A percentile compares a stretch with the other conserved stretches of the same genome.
These are phyloP conservation scores for Trichoderma endophyticum DNA, from an alignment of 2,329 filamentous ascomycete species.

Conservation along the genomic window DNA sequence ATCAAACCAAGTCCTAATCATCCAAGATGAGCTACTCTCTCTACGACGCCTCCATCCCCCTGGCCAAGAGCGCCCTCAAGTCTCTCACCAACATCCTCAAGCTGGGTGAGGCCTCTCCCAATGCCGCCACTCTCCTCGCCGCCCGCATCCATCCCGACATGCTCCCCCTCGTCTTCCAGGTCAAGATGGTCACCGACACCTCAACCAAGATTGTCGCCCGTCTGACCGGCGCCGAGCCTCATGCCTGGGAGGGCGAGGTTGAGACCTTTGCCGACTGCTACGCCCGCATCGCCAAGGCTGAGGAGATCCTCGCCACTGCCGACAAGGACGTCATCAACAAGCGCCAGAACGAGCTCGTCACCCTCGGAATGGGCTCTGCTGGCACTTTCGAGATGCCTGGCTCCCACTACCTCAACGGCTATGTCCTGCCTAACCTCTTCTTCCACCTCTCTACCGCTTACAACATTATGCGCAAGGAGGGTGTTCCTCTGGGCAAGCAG, in stretches of 20 bases:
- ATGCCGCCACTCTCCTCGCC: conserved; percentile 30
- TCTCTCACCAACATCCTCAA: conserved; percentile 35
- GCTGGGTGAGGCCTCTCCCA: conserved; percentile 35
- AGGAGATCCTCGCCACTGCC: conserved; percentile 32
- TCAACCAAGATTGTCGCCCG: conserved; percentile 34
- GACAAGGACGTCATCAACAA: conserved; percentile 35
- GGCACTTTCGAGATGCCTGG: conserved; percentile 28
- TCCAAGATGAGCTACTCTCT: conserved; percentile 39
- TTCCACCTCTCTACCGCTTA: conserved; percentile 63
- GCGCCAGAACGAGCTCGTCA: conserved; percentile 29
- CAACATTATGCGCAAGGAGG: conserved; percentile 57
- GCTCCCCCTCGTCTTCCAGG: conserved; percentile 42
- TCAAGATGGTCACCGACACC: conserved; percentile 32
- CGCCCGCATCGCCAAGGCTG: conserved; percentile 32
- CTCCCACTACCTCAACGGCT: conserved; percentile 45
- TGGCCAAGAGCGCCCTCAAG: conserved; percentile 32
- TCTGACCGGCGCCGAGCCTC: conserved; percentile 31
- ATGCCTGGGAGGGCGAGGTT: conserved; percentile 28
- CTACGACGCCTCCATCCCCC: conserved; percentile 39
- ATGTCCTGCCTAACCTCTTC: conserved; percentile 58
- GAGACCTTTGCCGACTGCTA: conserved; percentile 35
- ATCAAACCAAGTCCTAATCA: not conserved
- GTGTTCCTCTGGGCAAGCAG: conserved; percentile 58
- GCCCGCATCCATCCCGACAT: conserved; percentile 41
- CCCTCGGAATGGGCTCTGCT: conserved; percentile 30